Evolutionary conservation across 225 moss, liverwort and hornwort genomes (phyloP), one percentile per base, ranked within the genome.

Genomic region (Lunularia cruciata): DNA sequence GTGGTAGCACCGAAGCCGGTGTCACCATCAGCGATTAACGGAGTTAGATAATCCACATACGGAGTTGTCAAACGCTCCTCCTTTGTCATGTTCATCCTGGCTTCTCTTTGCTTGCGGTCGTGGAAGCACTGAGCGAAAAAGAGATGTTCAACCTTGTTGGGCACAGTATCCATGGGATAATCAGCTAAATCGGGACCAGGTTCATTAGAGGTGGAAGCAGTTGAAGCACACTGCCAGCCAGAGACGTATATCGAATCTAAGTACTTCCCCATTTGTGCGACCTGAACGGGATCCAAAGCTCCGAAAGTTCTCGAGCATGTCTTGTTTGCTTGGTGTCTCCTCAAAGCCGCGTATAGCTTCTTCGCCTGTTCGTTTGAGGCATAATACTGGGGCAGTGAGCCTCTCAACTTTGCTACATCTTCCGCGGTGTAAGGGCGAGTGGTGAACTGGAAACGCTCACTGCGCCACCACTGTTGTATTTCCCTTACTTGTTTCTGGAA

Each of bases 201-300:
- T 63, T 90, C 90, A 61, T 90, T 90, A 51, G 84, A 82, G 4
- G 88, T 81, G 38, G 90, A 79, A 6, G 88, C 90, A 0, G 90
- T 90, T 70, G 90, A 90, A 12, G 90, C 90, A 57, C 90, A 90
- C 88, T 90, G 90, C 90, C 90, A 90, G 2, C 90, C 90, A 0
- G 90, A 90, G 47, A 90, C 90, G 74, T 90, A 90, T 43, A 90
- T 90, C 26, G 88, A 83, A 73, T 90, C 88, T 0, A 90, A 74
- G 82, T 86, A 90, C 77, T 90, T 90, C 30, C 79, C 90, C 90
- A 90, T 90, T 83, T 88, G 90, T 20, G 83, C 78, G 0, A 88
- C 90, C 65, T 90, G 90, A 0, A 90, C 88, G 40, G 90, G 88
- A 54, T 90, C 90, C 18, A 90, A 53, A 8, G 88, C 86, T 28